Evolutionary conservation across 78 protist genomes (phyloP), one percentile per base, ranked within the genome.

Genomic region (Bodo saltans): DNA sequence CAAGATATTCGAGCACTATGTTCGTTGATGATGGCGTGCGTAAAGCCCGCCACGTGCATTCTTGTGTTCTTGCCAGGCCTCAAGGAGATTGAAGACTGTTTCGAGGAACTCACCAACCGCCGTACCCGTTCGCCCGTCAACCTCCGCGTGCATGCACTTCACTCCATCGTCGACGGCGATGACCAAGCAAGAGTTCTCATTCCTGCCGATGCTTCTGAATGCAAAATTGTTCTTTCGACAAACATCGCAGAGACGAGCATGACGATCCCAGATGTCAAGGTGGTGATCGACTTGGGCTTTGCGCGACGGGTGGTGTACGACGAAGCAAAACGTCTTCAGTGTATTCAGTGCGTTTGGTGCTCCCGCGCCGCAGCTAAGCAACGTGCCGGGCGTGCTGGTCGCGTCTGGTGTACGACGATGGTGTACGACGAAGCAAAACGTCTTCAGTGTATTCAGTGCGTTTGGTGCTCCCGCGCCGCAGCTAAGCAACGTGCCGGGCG

Each of bases 41-140:
- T 42, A 32, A 11, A 2, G 38, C 34, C 17, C 42, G 28, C 12
- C 73, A 32, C 39, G 26, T 69, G 68, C 12, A 32, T 92, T 26
- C 87, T 95, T n/a, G 87, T 91, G 11, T 95, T 95, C 79, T 74
- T 95, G 35, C 97, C 95, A 3, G 96, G 97, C 41, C 35, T 88
- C 47, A n/a, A 41, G 0, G 93, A 91, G 72, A 93, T 95, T 28
- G 0, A 34, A 29, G 30, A 32, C 3, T 4, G 67, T 68, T 47
- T 47, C 60, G 60, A 47, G 60, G 60, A 17, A 8, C 8, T 47
- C 60, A 23, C 60, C 60, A 47, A 8, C n/a, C n/a, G n/a, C 60
- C 8, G 17, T 8, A 47, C 60, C 60, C 60, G 60, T 8, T 8
- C 60, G n/a, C 60, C 60, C n/a, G 8, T 8, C 40, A 71, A 8